phyloP scores from a whole-genome alignment of 768 basidiomycete species.

The Suillus fuscotomentosus region DNA sequence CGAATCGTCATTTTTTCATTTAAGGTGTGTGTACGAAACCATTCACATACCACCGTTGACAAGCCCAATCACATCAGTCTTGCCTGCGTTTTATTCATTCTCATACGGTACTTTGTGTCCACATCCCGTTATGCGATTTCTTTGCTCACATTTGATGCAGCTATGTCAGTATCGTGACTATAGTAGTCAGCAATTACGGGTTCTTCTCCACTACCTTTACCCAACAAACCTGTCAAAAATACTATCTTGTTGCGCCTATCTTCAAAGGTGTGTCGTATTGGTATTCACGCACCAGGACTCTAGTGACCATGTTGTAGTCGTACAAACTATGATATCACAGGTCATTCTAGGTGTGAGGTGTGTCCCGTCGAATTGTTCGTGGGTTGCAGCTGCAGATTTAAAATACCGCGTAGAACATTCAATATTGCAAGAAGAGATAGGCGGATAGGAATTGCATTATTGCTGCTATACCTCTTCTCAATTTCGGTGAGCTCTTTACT shows the following conservation, averaged over 20 bases:
- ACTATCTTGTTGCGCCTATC: background rate
- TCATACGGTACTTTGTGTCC: too few species aligned
- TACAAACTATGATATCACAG: background rate
- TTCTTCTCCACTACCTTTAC: background rate
- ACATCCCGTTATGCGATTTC: background rate
- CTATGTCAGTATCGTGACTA: background rate
- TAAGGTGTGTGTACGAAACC: too few species aligned
- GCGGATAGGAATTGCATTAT: constrained; percentile 38
- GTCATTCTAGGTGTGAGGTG: background rate
- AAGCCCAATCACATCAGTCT: too few species aligned
- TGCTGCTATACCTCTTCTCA: constrained; percentile 38
- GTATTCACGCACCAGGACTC: background rate
- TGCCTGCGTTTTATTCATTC: too few species aligned
- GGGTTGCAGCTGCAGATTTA: background rate
- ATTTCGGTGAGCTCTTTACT: constrained; percentile 38
- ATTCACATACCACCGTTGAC: too few species aligned
- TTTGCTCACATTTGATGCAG: background rate
- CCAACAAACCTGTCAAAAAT: background rate
- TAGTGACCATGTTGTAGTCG: background rate
- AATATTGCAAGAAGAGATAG: constrained; percentile 52
- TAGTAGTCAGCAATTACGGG: background rate
- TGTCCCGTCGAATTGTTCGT: background rate
- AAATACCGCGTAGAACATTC: constrained; percentile 40
- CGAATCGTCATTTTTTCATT: too few species aligned
- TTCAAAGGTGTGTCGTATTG: background rate